phyloP scores from a whole-genome alignment of 495 filamentous ascomycete species.

The Hypomontagnella submonticulosa region DNA sequence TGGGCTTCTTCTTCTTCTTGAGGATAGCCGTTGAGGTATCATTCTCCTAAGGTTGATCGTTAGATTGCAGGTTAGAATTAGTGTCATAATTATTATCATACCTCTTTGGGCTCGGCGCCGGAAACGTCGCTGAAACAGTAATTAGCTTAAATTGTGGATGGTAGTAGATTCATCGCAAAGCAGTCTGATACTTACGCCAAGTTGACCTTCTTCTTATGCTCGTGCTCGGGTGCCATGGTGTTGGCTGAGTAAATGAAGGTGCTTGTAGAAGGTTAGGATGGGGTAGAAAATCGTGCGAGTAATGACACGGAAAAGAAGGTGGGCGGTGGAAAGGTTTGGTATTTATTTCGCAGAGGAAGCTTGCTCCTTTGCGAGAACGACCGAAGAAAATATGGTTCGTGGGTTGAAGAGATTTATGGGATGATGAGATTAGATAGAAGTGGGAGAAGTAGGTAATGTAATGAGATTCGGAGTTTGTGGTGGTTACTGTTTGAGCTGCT shows the following conservation, averaged over 20 bases:
- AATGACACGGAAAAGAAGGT: conserved; percentile 15
- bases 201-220: conserved; percentile 94
- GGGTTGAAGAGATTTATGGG: conserved; percentile 13
- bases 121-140: conserved; percentile 78
- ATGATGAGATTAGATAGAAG: conserved; percentile 25
- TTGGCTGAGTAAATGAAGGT: conserved; percentile 49
- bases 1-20: conserved; percentile 99
- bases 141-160: conserved; percentile 42
- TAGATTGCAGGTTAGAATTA: conserved; percentile 39
- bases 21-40: conserved; percentile 97
- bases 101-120: conserved; percentile 86
- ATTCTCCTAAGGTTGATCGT: conserved; percentile 69
- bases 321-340: conserved; percentile 4
- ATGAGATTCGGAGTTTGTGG: conserved; percentile 29
- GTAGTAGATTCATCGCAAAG: not conserved
- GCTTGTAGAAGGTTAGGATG: conserved; percentile 36
- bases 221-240: conserved; percentile 64
- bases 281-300: conserved; percentile 21
- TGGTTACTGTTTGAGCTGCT: conserved; percentile 43
- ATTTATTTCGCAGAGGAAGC: conserved; percentile 24
- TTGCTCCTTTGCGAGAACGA: conserved; percentile 23
- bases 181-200: conserved; percentile 73
- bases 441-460: conserved; percentile 25
- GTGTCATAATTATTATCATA: conserved; percentile 59
- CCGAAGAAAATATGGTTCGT: not conserved